These are phyloP conservation scores for Gossypium raimondii DNA, from an alignment of 345 rosid genomes.

Conservation along the genomic window DNA sequence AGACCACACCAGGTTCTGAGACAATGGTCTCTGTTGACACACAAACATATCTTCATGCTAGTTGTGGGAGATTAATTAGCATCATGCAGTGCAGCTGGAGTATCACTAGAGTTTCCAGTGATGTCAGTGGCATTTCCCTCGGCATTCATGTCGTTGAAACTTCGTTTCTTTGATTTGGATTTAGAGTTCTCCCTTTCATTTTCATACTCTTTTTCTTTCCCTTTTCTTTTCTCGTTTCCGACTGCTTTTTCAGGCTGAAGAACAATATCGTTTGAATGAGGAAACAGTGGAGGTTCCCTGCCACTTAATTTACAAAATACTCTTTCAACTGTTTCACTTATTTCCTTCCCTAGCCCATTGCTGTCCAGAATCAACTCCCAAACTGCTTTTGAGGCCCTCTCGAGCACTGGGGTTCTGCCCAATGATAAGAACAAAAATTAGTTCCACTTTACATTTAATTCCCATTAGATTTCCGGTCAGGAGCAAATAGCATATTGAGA, in stretches of 20 bases:
- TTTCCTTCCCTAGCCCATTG: conserved; percentile 68
- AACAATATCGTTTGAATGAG: conserved; percentile 39
- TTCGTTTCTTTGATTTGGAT: conserved; percentile 59
- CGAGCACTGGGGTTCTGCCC: conserved; percentile 73
- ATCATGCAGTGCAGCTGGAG: conserved; percentile 18
- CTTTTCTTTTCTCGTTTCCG: conserved; percentile 33
- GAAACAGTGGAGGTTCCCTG: conserved; percentile 63
- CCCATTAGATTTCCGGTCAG: background rate
- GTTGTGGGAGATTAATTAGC: conserved; percentile 9
- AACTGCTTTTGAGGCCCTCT: conserved; percentile 91
- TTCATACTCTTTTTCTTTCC: conserved; percentile 23
- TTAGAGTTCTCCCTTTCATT: conserved; percentile 24
- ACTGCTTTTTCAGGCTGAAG: conserved; percentile 30
- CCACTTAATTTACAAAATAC: conserved; percentile 77
- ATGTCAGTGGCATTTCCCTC: conserved; percentile 17
- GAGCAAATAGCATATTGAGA: background rate
- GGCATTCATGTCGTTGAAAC: conserved; percentile 35
- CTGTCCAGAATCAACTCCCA: conserved; percentile 89
- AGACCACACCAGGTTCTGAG: background rate
- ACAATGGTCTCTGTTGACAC: background rate
- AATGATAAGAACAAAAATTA: conserved; percentile 10
- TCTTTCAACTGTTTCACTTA: conserved; percentile 38
- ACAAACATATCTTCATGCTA: background rate
- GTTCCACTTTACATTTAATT: background rate
- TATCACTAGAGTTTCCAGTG: conserved; percentile 23